Evolutionary conservation across 2,329 filamentous ascomycete species (phyloP), one percentile per base, ranked within the genome.

Genomic region (Curvularia eragrostidis): DNA sequence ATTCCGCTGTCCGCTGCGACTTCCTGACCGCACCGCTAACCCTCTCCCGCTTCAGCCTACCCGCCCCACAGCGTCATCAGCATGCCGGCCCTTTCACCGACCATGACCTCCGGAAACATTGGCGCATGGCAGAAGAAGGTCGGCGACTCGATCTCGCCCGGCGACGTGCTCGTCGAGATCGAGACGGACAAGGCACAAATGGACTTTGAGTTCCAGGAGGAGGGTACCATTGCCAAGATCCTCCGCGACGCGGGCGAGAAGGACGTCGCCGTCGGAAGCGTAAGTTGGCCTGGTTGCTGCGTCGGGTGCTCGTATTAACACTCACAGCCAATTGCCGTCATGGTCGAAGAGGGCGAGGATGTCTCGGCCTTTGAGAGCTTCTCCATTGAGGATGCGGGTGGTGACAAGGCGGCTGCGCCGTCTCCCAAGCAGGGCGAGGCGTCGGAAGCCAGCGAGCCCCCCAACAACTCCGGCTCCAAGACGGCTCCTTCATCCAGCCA

Each of bases 161-260:
- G 95, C 77, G 95, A 99, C 78, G 95, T 99, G 46, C 83, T 99
- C 69, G 93, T 97, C 69, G 93, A 97, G 85, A 97, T 98, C 74
- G 95, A 99, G 86, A 99, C 95, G 72, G 95, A 99, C 82, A 99
- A 99, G 86, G 95, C 95, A 65, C 95, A 98, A 84, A 99, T 99
- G 95, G 95, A 99, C 84, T 98, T 99, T 78, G 95, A 99, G 81
- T 98, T 96, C 82, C 95, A 99, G 81, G 95, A 99, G 75, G 95
- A 98, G 78, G 95, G 94, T 83, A 86, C 96, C 60, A 85, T 99
- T 68, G 94, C 95, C 73, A 97, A 97, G 86, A 86, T 98, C 64
- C 84, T 99, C 75, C 95, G 93, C 83, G 91, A 97, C 44, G 89
- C 90, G 59, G 96, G 96, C 66, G 90, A 89, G 80, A 99, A 98